Percentiles rank a stretch among this genome's conserved stretches.
phyloP scores from a whole-genome alignment of 2,329 filamentous ascomycete species.

The Aspergillus quadricinctus region DNA sequence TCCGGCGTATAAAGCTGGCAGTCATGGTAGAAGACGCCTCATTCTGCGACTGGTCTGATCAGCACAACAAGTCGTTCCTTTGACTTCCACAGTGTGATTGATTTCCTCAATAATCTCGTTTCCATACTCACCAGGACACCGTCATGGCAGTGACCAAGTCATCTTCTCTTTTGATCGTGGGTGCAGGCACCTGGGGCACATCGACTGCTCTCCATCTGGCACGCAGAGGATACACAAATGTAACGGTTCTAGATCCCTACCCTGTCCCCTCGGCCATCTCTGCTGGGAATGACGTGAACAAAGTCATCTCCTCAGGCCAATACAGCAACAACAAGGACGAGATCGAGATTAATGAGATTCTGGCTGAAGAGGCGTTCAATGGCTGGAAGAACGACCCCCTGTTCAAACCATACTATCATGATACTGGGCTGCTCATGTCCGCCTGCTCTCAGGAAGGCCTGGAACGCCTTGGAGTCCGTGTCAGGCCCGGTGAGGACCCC shows the following conservation, averaged over 20 bases:
- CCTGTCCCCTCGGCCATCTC: constrained; percentile 46
- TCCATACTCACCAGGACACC: background rate
- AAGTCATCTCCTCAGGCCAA: constrained; percentile 37
- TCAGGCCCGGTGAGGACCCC: constrained; percentile 24
- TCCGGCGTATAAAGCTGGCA: background rate
- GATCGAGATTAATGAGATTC: constrained; percentile 19
- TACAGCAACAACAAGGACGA: constrained; percentile 31
- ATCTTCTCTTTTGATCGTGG: constrained; percentile 42
- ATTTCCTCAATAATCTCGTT: background rate
- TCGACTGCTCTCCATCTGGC: constrained; percentile 47
- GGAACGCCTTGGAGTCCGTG: constrained; percentile 31
- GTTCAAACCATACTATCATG: constrained; percentile 44
- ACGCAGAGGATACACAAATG: constrained; percentile 43
- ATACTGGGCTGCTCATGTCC: constrained; percentile 41
- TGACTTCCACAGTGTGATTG: background rate
- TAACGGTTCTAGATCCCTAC: constrained; percentile 47
- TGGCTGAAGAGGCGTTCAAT: constrained; percentile 31
- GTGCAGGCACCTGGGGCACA: constrained; percentile 46
- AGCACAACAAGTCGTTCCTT: background rate
- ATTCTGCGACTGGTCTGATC: background rate
- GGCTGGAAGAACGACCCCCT: constrained; percentile 44
- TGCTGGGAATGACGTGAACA: constrained; percentile 47
- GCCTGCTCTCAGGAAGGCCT: constrained; percentile 39
- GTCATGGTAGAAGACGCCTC: background rate
- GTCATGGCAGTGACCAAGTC: constrained; percentile 12